Percentiles rank a stretch among this genome's conserved stretches.
Evolutionary conservation across 306 rosid species (phyloP).

Genomic region (Rosa lucieae): DNA sequence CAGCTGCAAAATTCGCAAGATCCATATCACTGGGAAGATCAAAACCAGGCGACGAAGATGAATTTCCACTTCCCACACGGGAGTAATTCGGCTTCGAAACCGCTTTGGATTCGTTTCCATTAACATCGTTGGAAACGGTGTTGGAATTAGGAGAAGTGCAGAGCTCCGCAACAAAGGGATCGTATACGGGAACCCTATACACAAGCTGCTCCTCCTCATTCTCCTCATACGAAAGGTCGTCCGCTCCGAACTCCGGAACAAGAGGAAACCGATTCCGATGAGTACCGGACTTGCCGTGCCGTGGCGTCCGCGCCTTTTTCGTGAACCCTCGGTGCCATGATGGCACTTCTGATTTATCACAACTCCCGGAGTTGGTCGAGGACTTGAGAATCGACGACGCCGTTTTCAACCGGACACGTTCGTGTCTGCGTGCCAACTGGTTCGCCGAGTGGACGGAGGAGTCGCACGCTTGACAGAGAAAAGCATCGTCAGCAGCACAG

Average conservation of each 20-base stretch:
- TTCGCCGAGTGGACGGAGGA: slow-evolving; percentile 86
- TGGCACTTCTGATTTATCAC: slow-evolving; percentile 27
- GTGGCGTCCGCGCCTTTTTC: slow-evolving; percentile 70
- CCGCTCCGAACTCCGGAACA: slow-evolving; percentile 66
- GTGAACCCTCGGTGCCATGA: slow-evolving; percentile 75
- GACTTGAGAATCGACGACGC: slow-evolving; percentile 34
- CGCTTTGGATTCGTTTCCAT: neutral
- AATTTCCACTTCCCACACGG: slow-evolving; percentile 27
- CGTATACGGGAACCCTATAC: slow-evolving; percentile 73
- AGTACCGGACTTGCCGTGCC: slow-evolving; percentile 43
- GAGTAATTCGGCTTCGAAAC: neutral
- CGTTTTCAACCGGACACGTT: slow-evolving; percentile 61
- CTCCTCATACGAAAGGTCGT: slow-evolving; percentile 49
- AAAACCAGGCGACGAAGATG: slow-evolving; percentile 37
- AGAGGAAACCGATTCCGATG: slow-evolving; percentile 43
- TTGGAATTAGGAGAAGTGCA: slow-evolving; percentile 34
- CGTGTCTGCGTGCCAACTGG: slow-evolving; percentile 66
- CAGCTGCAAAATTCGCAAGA: slow-evolving; percentile 81
- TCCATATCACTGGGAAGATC: slow-evolving; percentile 61
- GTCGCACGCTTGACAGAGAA: slow-evolving; percentile 83
- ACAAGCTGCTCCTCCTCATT: slow-evolving; percentile 75
- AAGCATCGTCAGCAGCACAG: slow-evolving; percentile 96
- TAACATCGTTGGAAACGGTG: neutral
- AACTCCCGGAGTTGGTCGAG: neutral
- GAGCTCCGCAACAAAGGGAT: slow-evolving; percentile 51